A percentile compares a stretch with the other conserved stretches of the same genome.
These are phyloP conservation scores for Diaporthe helianthi DNA, from an alignment of 2,329 filamentous ascomycete species.

Conservation along the genomic window DNA sequence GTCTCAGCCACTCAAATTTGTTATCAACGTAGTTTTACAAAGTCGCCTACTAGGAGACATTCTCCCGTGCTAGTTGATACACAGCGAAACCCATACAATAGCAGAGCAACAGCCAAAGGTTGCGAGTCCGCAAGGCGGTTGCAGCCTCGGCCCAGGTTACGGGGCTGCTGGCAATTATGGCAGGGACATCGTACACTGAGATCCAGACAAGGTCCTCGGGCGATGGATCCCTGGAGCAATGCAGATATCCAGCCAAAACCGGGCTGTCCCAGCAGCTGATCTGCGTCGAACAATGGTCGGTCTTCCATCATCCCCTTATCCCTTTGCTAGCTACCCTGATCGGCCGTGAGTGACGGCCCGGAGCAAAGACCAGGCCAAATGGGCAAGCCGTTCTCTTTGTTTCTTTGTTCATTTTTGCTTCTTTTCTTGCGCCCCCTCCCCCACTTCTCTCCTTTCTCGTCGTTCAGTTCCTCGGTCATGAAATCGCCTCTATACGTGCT, in stretches of 20 bases:
- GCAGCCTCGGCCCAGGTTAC: not conserved
- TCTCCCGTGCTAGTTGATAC: not conserved
- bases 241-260: not conserved
- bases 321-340: not conserved
- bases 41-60: not conserved
- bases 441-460: too few species aligned
- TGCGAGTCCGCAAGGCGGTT: not conserved
- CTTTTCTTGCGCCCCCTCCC: too few species aligned
- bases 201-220: not conserved
- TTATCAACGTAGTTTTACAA: not conserved
- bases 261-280: not conserved
- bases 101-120: not conserved
- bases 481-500: slow-evolving; percentile 9
- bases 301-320: too few species aligned
- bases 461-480: slow-evolving; percentile 23
- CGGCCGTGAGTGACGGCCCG: not conserved
- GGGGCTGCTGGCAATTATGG: not conserved
- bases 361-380: not conserved
- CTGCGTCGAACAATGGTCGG: too few species aligned
- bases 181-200: not conserved
- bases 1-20: not conserved
- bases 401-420: too few species aligned
- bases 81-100: not conserved
- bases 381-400: not conserved
- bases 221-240: too few species aligned